Evolutionary conservation across 1,284 basidiomycete species (phyloP), one percentile per base, ranked within the genome.

Genomic region (Volvariella surrecta): DNA sequence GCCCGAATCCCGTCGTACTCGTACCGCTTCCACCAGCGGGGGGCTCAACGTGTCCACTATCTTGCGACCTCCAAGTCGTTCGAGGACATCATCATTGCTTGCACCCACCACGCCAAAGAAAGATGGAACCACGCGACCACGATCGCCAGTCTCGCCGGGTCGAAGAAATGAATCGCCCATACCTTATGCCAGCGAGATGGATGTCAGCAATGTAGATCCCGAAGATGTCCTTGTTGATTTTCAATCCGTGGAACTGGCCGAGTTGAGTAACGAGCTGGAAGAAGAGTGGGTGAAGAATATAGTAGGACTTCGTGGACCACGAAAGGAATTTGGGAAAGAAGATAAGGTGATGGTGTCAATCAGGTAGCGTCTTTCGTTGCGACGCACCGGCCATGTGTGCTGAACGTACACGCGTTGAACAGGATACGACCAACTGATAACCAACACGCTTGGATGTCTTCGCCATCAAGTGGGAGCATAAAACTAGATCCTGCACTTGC

Each of bases 311-410:
- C n/a, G n/a, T n/a, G 15, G 15, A 9, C 9, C 30, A 31, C 52
- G 64, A 40, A 62, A 53, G 1, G 70, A 78, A 40, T 71, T 76
- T 44, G 78, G 79, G 9, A 74, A 73, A 43, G 75, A 85, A 45
- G 89, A 93, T 58, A 90, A 91, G 53, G 90, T 93, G 19, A 77
- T 91, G 56, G 90, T 94, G 10, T 90, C 89, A 18, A 74, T 94
- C 49, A 71, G 89, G 88, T 90, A 49, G 2, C n/a, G 45, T 41
- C 21, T 40, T 16, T 42, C 32, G 40, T 44, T 13, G 8, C 38
- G 17, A 42, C 40, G 8, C 1, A 16, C 11, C 21, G 17, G 32
- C 16, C 46, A n/a, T 41, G 42, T 40, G n/a, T 9, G 15, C 43
- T 45, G 19, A 34, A 38, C 37, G 11, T n/a, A n/a, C n/a, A n/a